phyloP scores from a whole-genome alignment of 2,329 filamentous ascomycete genomes.

The Colletotrichum zoysiae region DNA sequence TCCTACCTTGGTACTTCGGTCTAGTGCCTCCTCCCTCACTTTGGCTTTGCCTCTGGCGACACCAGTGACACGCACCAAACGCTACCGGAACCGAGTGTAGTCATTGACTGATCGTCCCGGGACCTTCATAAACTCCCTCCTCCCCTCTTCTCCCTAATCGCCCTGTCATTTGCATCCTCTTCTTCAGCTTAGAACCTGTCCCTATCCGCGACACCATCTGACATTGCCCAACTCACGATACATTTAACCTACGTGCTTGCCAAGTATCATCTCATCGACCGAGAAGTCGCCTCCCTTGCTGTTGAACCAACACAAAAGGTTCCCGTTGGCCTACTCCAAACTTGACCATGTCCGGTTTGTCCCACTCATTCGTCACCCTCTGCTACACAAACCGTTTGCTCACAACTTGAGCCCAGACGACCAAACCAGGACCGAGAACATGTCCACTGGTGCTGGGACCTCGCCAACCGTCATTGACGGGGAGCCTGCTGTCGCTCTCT shows the following conservation, averaged over 20 bases:
- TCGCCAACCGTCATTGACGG: slow-evolving; percentile 15
- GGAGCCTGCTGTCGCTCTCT: slow-evolving; percentile 21
- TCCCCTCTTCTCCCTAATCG: neutral
- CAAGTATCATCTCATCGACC: neutral
- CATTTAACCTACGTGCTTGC: neutral
- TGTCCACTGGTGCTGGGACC: slow-evolving; percentile 13
- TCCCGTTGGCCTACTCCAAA: neutral
- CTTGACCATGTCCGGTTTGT: slow-evolving; percentile 30
- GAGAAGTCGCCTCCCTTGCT: neutral
- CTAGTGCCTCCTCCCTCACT: slow-evolving; percentile 7
- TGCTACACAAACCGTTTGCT: neutral
- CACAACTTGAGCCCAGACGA: slow-evolving; percentile 13
- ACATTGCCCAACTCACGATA: neutral
- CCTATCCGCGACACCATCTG: neutral
- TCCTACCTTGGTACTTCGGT: neutral
- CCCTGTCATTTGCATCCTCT: neutral
- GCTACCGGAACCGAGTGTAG: neutral
- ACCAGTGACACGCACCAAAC: slow-evolving; percentile 10
- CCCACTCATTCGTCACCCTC: too few species aligned
- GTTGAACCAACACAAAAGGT: neutral
- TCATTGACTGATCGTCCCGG: neutral
- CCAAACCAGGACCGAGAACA: slow-evolving; percentile 28
- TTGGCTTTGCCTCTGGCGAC: neutral
- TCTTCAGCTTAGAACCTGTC: neutral
- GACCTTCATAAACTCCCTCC: slow-evolving; percentile 1